These are phyloP conservation scores for Neocatenulostroma microsporum DNA, from an alignment of 2,329 filamentous ascomycete genomes.

Conservation along the genomic window DNA sequence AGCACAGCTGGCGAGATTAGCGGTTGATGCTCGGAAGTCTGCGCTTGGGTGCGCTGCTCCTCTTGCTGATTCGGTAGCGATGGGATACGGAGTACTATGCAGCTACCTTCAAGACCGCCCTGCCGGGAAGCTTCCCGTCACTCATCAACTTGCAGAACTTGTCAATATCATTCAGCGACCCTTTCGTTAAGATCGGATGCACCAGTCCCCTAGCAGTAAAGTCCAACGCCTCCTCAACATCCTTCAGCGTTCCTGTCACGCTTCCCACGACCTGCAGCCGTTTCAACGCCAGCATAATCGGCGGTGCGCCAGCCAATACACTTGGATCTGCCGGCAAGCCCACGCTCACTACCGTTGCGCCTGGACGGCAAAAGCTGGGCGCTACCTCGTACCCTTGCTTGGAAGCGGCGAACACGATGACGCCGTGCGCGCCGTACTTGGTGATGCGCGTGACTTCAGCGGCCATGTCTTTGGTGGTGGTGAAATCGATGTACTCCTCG, in stretches of 20 bases:
- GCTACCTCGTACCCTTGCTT: conserved; percentile 31
- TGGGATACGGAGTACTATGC: conserved; percentile 5
- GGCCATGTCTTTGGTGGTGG: conserved; percentile 26
- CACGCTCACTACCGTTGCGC: conserved; percentile 33
- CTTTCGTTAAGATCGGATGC: conserved; percentile 33
- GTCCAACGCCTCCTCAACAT: conserved; percentile 40
- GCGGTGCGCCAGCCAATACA: conserved; percentile 32
- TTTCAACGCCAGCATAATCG: conserved; percentile 34
- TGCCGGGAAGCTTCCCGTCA: conserved; percentile 33
- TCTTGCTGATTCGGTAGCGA: no score
- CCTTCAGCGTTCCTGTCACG: conserved; percentile 15
- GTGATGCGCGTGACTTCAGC: conserved; percentile 31
- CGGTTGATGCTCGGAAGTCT: no score
- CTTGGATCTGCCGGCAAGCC: conserved; percentile 29
- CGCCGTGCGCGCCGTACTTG: conserved; percentile 33
- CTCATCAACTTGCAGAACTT: conserved; percentile 34
- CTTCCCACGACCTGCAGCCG: conserved; percentile 23
- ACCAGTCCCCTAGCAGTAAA: conserved; percentile 38
- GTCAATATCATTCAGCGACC: conserved; percentile 33
- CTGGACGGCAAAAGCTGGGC: conserved; percentile 27
- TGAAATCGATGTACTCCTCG: conserved; percentile 33
- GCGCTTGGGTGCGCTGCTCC: no score
- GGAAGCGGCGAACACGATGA: conserved; percentile 31
- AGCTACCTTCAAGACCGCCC: conserved; percentile 36
- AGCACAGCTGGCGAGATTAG: no score